Conservation (phyloP, 768 basidiomycete species). For the Mycena vitilis region DNA sequence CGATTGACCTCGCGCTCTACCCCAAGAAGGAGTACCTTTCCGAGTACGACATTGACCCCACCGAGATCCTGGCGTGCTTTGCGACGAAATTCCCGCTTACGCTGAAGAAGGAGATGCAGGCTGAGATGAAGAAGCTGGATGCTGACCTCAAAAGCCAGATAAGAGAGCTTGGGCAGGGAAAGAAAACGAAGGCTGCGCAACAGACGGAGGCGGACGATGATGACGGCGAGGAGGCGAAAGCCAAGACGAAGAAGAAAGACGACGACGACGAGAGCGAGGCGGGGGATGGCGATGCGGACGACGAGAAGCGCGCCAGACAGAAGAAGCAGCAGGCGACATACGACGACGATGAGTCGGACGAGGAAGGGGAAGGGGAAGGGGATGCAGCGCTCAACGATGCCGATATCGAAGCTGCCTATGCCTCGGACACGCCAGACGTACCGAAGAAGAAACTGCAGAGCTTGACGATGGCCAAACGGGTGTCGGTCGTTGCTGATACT, state of each 20-base stretch:
- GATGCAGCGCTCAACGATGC: conserved; percentile 65
- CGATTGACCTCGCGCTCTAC: conserved; percentile 86
- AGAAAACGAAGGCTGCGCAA: conserved; percentile 58
- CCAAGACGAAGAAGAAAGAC: conserved; percentile 50
- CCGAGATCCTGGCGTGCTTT: conserved; percentile 80
- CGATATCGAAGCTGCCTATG: conserved; percentile 73
- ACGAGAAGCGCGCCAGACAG: conserved; percentile 78
- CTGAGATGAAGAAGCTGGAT: conserved; percentile 88
- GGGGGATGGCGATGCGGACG: conserved; percentile 86
- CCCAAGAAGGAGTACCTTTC: conserved; percentile 83
- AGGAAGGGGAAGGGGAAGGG: conserved; percentile 56
- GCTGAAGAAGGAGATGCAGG: conserved; percentile 87
- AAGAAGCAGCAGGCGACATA: conserved; percentile 82
- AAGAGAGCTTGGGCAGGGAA: conserved; percentile 86
- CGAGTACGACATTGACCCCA: conserved; percentile 82
- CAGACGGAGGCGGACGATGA: conserved; percentile 68
- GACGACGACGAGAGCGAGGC: conserved; percentile 80
- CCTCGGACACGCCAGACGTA: conserved; percentile 55
- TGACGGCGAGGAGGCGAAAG: conserved; percentile 48
- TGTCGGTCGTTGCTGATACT: conserved; percentile 55
- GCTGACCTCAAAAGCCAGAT: conserved; percentile 83
- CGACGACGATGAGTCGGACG: conserved; percentile 75
- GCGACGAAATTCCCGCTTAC: conserved; percentile 79
- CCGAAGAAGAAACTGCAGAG: conserved; percentile 43
- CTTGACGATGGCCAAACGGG: conserved; percentile 53